Conservation (phyloP, 495 filamentous ascomycete genomes). For the Aspergillus incahuasiensis region DNA sequence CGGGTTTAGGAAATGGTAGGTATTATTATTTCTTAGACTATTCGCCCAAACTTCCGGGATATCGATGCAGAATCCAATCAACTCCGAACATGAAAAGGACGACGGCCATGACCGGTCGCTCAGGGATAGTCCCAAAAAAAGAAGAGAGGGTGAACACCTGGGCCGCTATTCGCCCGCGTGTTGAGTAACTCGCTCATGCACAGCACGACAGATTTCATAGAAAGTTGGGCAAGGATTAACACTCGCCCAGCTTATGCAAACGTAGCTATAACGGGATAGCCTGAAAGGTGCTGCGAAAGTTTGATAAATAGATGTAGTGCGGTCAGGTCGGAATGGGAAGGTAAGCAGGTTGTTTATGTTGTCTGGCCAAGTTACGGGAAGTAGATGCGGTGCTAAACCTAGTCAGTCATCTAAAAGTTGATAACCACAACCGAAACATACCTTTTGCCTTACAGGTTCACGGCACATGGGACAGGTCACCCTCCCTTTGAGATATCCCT, state of each 20-base stretch:
- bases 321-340: neutral
- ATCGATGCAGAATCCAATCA: neutral
- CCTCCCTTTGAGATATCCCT: constrained; percentile 10
- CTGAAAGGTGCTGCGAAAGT: neutral
- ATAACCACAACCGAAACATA: neutral
- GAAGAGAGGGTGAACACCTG: too few relatives aligned
- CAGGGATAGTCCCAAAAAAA: neutral
- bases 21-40: neutral
- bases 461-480: constrained; percentile 25
- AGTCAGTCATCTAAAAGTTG: neutral
- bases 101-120: neutral
- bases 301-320: neutral
- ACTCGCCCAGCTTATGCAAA: neutral
- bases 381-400: constrained; percentile 18
- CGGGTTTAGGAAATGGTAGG: neutral
- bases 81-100: neutral
- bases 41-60: neutral
- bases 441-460: constrained; percentile 21
- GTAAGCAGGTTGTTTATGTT: neutral
- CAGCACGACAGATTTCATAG: too few relatives aligned
- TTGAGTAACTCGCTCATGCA: too few relatives aligned
- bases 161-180: too few relatives aligned
- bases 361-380: constrained; percentile 12
- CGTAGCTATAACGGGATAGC: neutral
- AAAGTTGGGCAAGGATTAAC: neutral